Evolutionary conservation across 2,329 filamentous ascomycete genomes (phyloP), one percentile per base, ranked within the genome.

Genomic region (Trichoderma asperellum): DNA sequence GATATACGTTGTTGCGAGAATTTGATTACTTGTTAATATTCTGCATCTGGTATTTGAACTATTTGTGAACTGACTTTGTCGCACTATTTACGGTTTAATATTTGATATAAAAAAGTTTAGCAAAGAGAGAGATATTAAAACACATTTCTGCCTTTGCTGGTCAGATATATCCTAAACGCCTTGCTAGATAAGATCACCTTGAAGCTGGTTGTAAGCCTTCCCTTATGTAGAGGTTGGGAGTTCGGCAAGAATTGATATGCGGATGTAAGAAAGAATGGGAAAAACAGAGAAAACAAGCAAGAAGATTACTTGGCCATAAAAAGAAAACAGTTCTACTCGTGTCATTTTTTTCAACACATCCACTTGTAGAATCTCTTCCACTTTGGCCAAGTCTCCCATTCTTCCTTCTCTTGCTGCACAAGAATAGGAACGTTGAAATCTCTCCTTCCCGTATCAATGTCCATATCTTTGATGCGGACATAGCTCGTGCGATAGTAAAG

Each of bases 351-450:
- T 21, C n/a, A 95, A 75, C 92, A 95, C 72, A 94, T 81, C 71
- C 89, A 86, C 77, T 91, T 92, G 77, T 94, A 96, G 14, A 87
- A 73, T 75, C 84, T 89, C 83, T 95, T 96, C 92, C 92, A 95
- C 70, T 74, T 80, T 0, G 92, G 92, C 92, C 92, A 95, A 5
- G 80, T 77, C 37, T 85, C 86, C 75, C 85, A 84, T 82, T 97
- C 94, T 64, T 91, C 90, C 49, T 85, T 82, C 83, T 97, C 95
- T 78, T 97, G 91, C 53, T 90, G 89, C 61, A 96, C 84, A 61
- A 98, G 81, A 70, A 92, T 88, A 34, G 89, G 88, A 56, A 97
- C 81, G 77, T 97, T 94, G 69, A 97, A 87, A 76, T 97, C 93
- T 32, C 94, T 85, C 34, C 94, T 88, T 2, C 95, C 95, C 0